These are phyloP conservation scores for Mycena leptocephala DNA, from an alignment of 768 basidiomycete genomes.

Conservation along the genomic window DNA sequence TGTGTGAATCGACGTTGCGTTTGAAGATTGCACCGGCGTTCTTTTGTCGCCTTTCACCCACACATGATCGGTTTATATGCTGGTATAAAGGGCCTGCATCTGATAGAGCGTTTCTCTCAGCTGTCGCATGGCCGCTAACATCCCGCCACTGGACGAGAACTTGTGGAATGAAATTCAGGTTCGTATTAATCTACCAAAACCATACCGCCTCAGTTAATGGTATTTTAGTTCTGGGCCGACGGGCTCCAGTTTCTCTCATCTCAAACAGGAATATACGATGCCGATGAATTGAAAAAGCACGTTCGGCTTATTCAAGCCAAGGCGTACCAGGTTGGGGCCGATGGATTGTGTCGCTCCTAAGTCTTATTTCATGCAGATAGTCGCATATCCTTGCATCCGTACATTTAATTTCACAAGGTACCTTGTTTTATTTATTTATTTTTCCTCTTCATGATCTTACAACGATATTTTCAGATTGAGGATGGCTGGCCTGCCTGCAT, in stretches of 20 bases:
- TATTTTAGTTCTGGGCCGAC: background rate
- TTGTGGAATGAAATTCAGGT: background rate
- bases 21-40: background rate
- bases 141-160: background rate
- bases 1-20: background rate
- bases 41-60: background rate
- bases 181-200: background rate
- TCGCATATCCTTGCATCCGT: constrained; percentile 53
- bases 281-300: constrained; percentile 39
- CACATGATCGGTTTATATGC: background rate
- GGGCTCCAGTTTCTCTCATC: constrained; percentile 36
- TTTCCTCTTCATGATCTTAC: too few relatives aligned
- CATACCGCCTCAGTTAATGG: background rate
- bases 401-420: too few relatives aligned
- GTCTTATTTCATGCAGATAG: constrained; percentile 43
- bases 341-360: background rate
- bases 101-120: background rate
- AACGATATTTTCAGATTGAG: too few relatives aligned
- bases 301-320: constrained; percentile 30
- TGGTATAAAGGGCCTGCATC: background rate
- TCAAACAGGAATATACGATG: constrained; percentile 39
- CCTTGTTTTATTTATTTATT: too few relatives aligned
- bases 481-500: too few relatives aligned
- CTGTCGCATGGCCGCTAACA: background rate
- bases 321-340: constrained; percentile 36